phyloP scores from a whole-genome alignment of 345 rosid species.

The Eucalyptus microcorys region DNA sequence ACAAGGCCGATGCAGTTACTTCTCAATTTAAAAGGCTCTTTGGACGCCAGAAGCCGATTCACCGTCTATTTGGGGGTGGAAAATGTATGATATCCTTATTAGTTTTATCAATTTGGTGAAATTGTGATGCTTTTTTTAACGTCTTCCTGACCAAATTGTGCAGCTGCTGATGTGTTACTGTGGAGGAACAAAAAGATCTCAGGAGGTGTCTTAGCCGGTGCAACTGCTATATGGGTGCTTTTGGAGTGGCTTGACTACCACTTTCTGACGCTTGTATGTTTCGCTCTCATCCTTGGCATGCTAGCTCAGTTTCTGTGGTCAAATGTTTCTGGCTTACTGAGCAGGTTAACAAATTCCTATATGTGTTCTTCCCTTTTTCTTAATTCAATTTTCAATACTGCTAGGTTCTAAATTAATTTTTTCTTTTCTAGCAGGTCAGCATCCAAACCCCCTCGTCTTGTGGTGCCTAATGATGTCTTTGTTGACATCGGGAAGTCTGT shows the following conservation, averaged over 20 bases:
- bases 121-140: background rate
- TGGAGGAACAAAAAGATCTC: conserved; percentile 99
- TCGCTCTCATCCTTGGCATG: conserved; percentile 70
- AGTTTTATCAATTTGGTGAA: background rate
- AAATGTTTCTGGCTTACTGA: conserved; percentile 60
- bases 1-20: conserved; percentile 20
- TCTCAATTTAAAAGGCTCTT: conserved; percentile 59
- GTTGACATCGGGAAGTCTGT: conserved; percentile 44
- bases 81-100: conserved; percentile 31
- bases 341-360: conserved; percentile 23
- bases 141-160: background rate
- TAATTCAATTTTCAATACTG: background rate
- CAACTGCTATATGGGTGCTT: conserved; percentile 79
- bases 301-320: conserved; percentile 76
- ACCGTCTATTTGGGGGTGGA: conserved; percentile 84
- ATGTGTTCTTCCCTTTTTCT: background rate
- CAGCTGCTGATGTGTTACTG: conserved; percentile 97
- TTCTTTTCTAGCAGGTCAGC: conserved; percentile 32
- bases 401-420: background rate
- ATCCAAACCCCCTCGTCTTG: conserved; percentile 61
- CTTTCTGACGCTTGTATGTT: conserved; percentile 55
- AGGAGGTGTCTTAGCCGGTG: conserved; percentile 48
- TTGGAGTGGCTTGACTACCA: conserved; percentile 93
- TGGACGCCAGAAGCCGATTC: conserved; percentile 72
- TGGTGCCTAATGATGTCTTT: conserved; percentile 68